Percentiles rank a stretch among this genome's conserved stretches.
These are phyloP conservation scores for Sugiyamaella boreocaroliniensis DNA, from an alignment of 805 yeast genomes.

Conservation along the genomic window DNA sequence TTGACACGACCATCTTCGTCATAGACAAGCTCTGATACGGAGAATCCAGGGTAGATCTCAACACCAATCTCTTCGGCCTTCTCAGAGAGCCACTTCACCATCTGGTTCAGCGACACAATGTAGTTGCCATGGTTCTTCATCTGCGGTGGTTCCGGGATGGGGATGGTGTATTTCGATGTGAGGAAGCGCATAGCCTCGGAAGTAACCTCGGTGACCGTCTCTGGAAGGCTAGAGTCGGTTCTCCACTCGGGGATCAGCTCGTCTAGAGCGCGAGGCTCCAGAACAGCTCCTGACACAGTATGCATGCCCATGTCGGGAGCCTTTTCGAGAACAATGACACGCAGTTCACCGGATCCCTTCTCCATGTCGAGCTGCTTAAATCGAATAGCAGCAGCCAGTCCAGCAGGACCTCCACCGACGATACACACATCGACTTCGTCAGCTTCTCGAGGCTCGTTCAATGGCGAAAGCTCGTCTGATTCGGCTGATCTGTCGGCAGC, in stretches of 20 bases:
- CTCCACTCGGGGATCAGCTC: constrained; percentile 71
- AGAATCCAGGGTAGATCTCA: constrained; percentile 83
- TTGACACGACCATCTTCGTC: constrained; percentile 51
- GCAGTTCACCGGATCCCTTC: constrained; percentile 54
- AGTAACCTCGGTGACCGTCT: constrained; percentile 66
- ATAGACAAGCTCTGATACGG: constrained; percentile 74
- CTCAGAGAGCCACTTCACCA: constrained; percentile 75
- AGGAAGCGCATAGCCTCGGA: constrained; percentile 68
- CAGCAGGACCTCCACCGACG: constrained; percentile 98
- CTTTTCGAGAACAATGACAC: constrained; percentile 88
- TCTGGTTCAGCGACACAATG: constrained; percentile 75
- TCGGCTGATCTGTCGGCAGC: not conserved
- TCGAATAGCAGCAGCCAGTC: constrained; percentile 86
- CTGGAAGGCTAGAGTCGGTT: constrained; percentile 36
- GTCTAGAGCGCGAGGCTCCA: constrained; percentile 81
- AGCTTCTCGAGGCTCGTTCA: constrained; percentile 57
- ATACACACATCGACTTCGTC: constrained; percentile 92
- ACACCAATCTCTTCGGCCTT: constrained; percentile 91
- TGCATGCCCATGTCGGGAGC: constrained; percentile 92
- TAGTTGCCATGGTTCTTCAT: constrained; percentile 78
- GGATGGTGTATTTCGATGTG: constrained; percentile 51
- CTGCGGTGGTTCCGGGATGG: constrained; percentile 91
- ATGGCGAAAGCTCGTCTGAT: not conserved
- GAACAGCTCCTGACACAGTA: constrained; percentile 85
- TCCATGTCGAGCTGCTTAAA: constrained; percentile 77